phyloP scores from a whole-genome alignment of 768 basidiomycete species.

The Amanita muscaria region DNA sequence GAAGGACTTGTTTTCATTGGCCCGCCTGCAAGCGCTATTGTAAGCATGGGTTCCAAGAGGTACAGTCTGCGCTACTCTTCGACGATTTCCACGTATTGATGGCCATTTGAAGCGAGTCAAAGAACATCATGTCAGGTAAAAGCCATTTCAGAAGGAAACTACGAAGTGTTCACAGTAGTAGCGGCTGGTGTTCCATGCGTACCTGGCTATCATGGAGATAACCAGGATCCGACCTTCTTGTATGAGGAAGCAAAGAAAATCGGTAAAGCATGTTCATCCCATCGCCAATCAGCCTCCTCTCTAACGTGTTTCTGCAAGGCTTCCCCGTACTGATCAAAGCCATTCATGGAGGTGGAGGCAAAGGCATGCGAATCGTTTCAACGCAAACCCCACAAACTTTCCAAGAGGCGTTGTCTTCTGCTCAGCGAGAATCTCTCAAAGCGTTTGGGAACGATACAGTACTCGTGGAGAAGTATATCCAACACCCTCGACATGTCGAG shows the following conservation, averaged over 20 bases:
- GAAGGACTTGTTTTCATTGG: constrained; percentile 88
- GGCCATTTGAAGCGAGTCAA: constrained; percentile 62
- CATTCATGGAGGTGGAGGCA: constrained; percentile 92
- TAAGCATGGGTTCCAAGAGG: constrained; percentile 96
- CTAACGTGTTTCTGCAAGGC: constrained; percentile 28
- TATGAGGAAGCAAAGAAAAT: constrained; percentile 62
- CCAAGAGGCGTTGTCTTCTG: constrained; percentile 72
- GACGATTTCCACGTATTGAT: not conserved
- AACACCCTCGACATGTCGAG: constrained; percentile 83
- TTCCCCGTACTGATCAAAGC: constrained; percentile 95
- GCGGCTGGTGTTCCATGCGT: constrained; percentile 89
- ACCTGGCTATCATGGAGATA: constrained; percentile 84
- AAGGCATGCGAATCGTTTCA: constrained; percentile 83
- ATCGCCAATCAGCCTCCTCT: not conserved
- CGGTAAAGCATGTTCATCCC: constrained; percentile 28
- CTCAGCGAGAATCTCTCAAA: constrained; percentile 82
- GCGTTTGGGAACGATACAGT: constrained; percentile 84
- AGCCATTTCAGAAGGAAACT: not conserved
- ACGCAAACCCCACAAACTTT: constrained; percentile 56
- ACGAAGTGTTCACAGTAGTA: constrained; percentile 19
- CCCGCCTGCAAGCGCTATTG: constrained; percentile 79
- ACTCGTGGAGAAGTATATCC: constrained; percentile 83
- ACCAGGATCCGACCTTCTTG: constrained; percentile 70
- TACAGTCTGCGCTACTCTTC: constrained; percentile 18
- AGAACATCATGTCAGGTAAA: constrained; percentile 86